These are phyloP conservation scores for Aspergillus jensenii DNA, from an alignment of 2,329 filamentous ascomycete genomes.

Conservation along the genomic window DNA sequence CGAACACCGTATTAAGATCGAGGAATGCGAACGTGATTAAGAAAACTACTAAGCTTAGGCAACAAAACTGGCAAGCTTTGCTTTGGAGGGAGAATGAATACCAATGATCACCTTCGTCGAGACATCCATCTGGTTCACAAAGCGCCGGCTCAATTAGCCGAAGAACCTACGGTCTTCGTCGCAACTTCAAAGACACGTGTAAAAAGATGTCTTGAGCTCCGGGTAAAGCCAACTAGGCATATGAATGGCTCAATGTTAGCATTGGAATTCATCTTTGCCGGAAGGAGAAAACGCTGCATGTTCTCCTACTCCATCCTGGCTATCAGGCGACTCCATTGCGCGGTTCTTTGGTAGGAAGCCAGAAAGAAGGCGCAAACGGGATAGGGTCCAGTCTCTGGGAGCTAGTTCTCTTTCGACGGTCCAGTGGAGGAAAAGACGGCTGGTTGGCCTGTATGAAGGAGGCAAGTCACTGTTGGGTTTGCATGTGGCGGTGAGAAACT, in stretches of 20 bases:
- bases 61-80: background rate
- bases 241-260: background rate
- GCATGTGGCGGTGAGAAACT: slow-evolving; percentile 25
- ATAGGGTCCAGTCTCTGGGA: slow-evolving; percentile 5
- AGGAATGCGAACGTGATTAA: background rate
- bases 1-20: background rate
- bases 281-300: slow-evolving; percentile 2
- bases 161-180: background rate
- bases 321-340: slow-evolving; percentile 7
- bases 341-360: slow-evolving; percentile 15
- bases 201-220: background rate
- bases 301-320: slow-evolving; percentile 9
- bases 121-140: background rate
- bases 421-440: slow-evolving; percentile 12
- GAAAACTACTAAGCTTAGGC: background rate
- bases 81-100: background rate
- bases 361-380: slow-evolving; percentile 5
- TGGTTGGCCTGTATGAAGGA: slow-evolving; percentile 5
- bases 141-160: background rate
- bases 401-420: slow-evolving; percentile 1
- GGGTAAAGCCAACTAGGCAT: too few relatives aligned
- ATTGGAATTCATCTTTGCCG: background rate
- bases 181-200: background rate
- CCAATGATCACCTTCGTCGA: background rate
- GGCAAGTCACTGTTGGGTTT: slow-evolving; percentile 9